Evolutionary conservation across 371 early-diverging fungal genomes (phyloP).

Genomic region (Mucor velutinosus): DNA sequence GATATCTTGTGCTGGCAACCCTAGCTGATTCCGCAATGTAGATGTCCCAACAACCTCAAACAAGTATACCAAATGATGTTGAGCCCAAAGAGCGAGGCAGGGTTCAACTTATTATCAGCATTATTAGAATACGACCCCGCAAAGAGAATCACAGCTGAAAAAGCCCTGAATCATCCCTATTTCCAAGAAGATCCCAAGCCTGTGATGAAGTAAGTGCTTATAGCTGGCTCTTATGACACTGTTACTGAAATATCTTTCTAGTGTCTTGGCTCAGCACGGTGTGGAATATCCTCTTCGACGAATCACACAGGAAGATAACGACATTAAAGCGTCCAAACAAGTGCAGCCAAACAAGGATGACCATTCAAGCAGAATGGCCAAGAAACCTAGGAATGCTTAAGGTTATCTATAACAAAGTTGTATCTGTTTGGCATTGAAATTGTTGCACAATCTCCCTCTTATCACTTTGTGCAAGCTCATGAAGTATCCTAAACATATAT

Average conservation of each 20-base stretch:
- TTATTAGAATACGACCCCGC: constrained; percentile 94
- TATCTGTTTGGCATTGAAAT: background rate
- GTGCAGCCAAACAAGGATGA: constrained; percentile 29
- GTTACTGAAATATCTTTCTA: background rate
- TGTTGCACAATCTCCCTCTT: background rate
- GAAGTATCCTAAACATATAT: background rate
- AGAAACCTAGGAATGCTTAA: constrained; percentile 41
- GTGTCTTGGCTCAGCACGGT: constrained; percentile 61
- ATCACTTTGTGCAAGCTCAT: background rate
- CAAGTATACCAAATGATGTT: constrained; percentile 49
- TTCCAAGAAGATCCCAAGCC: constrained; percentile 92
- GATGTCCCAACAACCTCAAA: constrained; percentile 50
- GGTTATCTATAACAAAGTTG: background rate
- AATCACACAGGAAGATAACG: constrained; percentile 70
- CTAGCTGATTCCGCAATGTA: constrained; percentile 13
- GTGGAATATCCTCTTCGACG: constrained; percentile 66
- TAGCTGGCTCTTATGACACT: background rate
- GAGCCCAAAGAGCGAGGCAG: constrained; percentile 61
- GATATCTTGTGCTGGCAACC: background rate
- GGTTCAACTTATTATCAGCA: constrained; percentile 73
- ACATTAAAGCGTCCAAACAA: constrained; percentile 56
- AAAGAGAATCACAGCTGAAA: constrained; percentile 85
- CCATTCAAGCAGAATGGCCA: constrained; percentile 29
- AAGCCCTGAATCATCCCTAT: constrained; percentile 87
- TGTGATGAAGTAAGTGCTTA: constrained; percentile 62